Conservation (phyloP, 2,329 filamentous ascomycete species). For the Cordyceps javanica region DNA sequence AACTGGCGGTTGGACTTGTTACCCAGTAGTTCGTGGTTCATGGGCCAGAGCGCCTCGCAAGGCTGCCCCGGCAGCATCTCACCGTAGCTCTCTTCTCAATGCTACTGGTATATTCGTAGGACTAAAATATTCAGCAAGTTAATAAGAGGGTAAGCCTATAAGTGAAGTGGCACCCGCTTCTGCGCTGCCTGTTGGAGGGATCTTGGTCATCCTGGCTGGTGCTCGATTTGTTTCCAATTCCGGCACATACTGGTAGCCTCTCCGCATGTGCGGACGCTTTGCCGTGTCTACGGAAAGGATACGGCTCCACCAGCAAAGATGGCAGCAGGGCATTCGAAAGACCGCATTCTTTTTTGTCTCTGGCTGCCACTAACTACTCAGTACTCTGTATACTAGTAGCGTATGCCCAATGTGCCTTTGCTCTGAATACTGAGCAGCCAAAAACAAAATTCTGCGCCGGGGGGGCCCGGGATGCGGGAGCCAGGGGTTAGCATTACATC, state of each 20-base stretch:
- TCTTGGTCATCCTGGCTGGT: neutral
- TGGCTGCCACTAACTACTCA: no score
- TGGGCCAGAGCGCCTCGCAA: neutral
- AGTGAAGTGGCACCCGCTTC: neutral
- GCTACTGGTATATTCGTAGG: no score
- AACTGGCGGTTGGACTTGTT: no score
- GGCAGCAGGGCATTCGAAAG: neutral
- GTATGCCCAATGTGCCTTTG: neutral
- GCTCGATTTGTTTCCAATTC: slow-evolving; percentile 2
- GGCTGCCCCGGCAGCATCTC: neutral
- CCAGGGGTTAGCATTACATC: neutral
- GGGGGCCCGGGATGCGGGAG: neutral
- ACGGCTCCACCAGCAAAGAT: neutral
- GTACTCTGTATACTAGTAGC: no score
- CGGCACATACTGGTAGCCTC: neutral
- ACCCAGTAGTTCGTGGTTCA: neutral
- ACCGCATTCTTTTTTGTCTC: neutral
- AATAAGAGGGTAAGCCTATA: neutral
- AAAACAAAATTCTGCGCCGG: neutral
- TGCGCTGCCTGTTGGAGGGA: neutral
- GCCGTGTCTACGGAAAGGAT: neutral
- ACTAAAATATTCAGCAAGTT: no score
- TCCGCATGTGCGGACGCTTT: neutral
- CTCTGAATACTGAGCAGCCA: neutral
- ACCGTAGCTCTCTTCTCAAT: neutral